Evolutionary conservation across 257 asterid genomes (phyloP).

Genomic region (Solanum piurae): DNA sequence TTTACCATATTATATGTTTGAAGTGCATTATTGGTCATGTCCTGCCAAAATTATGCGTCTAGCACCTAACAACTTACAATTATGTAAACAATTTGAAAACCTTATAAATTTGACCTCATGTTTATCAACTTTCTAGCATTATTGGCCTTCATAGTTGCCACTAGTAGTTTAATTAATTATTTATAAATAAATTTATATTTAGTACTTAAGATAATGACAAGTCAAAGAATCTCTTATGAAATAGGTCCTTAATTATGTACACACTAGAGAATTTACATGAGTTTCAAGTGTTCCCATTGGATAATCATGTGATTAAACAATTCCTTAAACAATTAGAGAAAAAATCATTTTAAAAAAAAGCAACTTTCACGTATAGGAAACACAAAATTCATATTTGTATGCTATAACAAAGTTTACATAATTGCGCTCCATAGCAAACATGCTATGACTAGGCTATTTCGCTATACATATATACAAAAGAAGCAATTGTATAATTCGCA

Average conservation of each 20-base stretch:
- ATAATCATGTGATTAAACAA: neutral
- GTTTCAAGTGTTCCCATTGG: neutral
- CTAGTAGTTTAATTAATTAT: neutral
- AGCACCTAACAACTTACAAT: constrained; percentile 7
- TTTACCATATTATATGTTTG: neutral
- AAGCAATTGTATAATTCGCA: too few species aligned
- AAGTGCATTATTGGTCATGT: constrained; percentile 33
- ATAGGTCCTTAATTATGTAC: neutral
- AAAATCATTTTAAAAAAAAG: neutral
- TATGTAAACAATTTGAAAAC: neutral
- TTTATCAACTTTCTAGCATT: neutral
- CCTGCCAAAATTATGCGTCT: neutral
- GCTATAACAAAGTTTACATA: too few species aligned
- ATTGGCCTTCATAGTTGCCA: neutral
- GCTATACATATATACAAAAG: too few species aligned
- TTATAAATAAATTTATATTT: neutral
- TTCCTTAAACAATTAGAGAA: neutral
- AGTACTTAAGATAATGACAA: neutral
- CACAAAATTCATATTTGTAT: too few species aligned
- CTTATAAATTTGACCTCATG: neutral
- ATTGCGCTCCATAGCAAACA: too few species aligned
- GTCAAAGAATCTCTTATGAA: neutral
- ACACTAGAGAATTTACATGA: neutral
- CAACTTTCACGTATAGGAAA: too few species aligned
- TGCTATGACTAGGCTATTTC: too few species aligned